Evolutionary conservation across 345 rosid genomes (phyloP).

Genomic region (Rhodomyrtus tomentosa): DNA sequence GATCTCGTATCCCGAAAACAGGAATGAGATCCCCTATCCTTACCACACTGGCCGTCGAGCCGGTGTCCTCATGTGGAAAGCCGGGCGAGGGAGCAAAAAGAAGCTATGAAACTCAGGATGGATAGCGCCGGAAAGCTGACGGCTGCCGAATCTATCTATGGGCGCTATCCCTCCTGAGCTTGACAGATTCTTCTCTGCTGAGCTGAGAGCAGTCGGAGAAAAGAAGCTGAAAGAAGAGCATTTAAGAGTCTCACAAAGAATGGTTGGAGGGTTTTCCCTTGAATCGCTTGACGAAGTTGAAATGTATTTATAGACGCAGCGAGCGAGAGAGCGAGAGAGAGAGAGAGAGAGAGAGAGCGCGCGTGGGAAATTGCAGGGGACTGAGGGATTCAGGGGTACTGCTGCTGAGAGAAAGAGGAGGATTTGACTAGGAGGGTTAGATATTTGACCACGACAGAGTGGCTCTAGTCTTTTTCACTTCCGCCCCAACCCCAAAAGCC

Average conservation of each 20-base stretch:
- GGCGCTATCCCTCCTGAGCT: conserved; percentile 50
- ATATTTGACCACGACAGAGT: background rate
- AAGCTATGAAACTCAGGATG: conserved; percentile 24
- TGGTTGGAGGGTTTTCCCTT: background rate
- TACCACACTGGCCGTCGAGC: background rate
- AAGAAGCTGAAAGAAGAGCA: background rate
- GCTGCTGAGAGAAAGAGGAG: background rate
- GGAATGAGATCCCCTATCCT: background rate
- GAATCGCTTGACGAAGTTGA: background rate
- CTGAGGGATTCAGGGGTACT: background rate
- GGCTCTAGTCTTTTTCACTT: background rate
- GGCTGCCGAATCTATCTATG: background rate
- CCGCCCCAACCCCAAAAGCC: background rate
- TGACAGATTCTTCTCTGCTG: conserved; percentile 12
- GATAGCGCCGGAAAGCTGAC: conserved; percentile 13
- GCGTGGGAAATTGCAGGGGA: background rate
- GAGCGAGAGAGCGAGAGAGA: background rate
- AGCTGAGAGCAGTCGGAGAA: background rate
- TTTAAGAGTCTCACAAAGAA: background rate
- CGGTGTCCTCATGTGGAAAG: background rate
- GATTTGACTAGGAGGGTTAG: background rate
- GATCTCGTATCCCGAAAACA: background rate
- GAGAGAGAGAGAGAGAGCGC: background rate
- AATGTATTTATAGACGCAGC: background rate
- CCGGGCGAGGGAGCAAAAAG: background rate